Conservation (phyloP, 164 flowering plant genomes). For the Nymphaea colorata region DNA sequence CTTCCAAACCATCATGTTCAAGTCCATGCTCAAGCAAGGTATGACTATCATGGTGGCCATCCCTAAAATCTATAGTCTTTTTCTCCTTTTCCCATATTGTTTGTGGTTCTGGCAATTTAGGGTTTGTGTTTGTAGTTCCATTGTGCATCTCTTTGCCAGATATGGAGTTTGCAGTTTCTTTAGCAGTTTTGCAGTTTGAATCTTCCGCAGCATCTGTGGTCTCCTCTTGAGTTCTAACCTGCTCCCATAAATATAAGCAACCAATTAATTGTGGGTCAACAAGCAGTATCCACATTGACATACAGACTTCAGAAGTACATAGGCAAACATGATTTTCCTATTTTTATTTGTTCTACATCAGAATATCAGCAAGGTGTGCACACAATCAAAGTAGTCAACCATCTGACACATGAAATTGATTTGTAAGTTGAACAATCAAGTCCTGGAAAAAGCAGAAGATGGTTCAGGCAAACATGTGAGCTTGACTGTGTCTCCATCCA, state of each 20-base stretch:
- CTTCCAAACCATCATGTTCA: not conserved
- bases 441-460: no score
- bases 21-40: not conserved
- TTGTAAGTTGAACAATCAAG: no score
- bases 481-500: no score
- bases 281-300: no score
- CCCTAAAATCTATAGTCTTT: not conserved
- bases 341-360: no score
- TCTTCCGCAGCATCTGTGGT: not conserved
- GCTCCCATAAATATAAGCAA: not conserved
- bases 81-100: not conserved
- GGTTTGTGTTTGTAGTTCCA: not conserved
- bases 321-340: no score
- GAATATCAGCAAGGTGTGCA: no score
- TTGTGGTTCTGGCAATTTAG: not conserved
- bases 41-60: not conserved
- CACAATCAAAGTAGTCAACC: no score
- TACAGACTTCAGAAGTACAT: no score
- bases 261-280: not conserved
- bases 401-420: no score
- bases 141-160: not conserved
- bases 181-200: not conserved
- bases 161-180: not conserved
- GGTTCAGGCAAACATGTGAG: no score
- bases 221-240: not conserved